A percentile compares a stretch with the other conserved stretches of the same genome.
These are phyloP conservation scores for Colletotrichum sublineola DNA, from an alignment of 2,329 filamentous ascomycete species.

Conservation along the genomic window DNA sequence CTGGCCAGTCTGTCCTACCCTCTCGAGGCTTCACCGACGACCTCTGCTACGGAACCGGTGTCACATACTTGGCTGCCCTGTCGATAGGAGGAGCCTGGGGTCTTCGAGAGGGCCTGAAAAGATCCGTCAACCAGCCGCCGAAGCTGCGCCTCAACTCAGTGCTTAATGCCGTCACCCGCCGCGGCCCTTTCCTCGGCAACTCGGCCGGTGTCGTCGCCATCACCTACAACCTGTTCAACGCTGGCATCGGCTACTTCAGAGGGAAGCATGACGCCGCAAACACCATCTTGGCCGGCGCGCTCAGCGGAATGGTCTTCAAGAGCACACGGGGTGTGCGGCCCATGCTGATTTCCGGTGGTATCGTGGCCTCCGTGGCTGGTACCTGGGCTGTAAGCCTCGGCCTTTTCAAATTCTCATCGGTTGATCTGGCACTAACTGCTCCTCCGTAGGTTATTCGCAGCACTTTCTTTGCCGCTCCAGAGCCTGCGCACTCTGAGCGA, in stretches of 20 bases:
- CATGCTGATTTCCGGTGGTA: conserved; percentile 93
- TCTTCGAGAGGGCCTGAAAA: conserved; percentile 86
- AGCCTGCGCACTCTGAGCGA: conserved; percentile 45
- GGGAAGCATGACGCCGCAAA: conserved; percentile 93
- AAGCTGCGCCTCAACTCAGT: conserved; percentile 95
- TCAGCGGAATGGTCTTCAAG: conserved; percentile 97
- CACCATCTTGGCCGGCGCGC: conserved; percentile 84
- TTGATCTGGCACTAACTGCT: conserved; percentile 23
- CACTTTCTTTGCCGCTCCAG: conserved; percentile 58
- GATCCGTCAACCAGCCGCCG: conserved; percentile 82
- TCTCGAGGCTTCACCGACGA: conserved; percentile 98
- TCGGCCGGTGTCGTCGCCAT: conserved; percentile 96
- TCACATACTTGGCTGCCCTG: conserved; percentile 91
- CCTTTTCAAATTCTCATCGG: not conserved
- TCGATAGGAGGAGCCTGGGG: conserved; percentile 92
- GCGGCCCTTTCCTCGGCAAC: conserved; percentile 96
- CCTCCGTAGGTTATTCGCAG: conserved; percentile 53
- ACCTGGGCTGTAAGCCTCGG: conserved; percentile 84
- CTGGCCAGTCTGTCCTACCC: conserved; percentile 88
- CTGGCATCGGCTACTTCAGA: conserved; percentile 80
- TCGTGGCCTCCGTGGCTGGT: conserved; percentile 88
- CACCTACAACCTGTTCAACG: conserved; percentile 95
- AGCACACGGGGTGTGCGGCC: conserved; percentile 90
- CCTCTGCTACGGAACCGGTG: conserved; percentile 95
- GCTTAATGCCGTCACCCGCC: conserved; percentile 91